Base-by-base conservation (phyloP, 768 basidiomycete species). In the Agrocybe chaxingu region DNA sequence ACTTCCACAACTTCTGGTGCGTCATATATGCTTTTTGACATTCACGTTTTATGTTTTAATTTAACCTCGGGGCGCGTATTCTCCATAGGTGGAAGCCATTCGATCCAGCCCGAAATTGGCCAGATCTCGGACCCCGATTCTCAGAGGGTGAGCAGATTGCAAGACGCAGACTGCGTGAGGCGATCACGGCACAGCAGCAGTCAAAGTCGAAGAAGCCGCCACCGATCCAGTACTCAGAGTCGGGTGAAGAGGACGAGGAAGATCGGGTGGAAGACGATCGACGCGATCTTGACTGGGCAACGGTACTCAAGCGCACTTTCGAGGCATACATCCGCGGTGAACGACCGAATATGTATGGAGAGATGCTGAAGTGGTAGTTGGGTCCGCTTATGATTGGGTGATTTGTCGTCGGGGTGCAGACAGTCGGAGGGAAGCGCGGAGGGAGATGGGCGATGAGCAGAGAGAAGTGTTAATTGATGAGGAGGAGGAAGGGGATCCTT, bases 261-360 rank as follows among this genome's bases (percentile, higher is more conserved):
- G 73, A 75, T 13, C 73, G 73, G 29, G 71, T 82, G 3, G 72
- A 71, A 12, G 79, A 85, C 52, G 91, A 94, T 68, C 79, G 81
- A 63, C 80, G 85, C 37, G 94, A 96, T 61, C 73, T 95, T 48
- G 81, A 87, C 58, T 99, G 97, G 97, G 81, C 89, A 19, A 89
- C 93, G 9, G 94, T 98, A 16, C 68, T 98, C 59, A 99, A 98
- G 72, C 79, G 97, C 63, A 93, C 92, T 38, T 98, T 97, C 63
- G 97, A 99, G 70, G 79, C 85, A 16, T 98, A 90, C 67, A 65
- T 99, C 54, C 83, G 96, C 38, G 91, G 88, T 11, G 96, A 99
- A 70, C 71, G 78, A 54, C 93, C 96, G 8, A 98, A 95, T 66
- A 89, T 95, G 89, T 97, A 98, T 61, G 95, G 94, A 31, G 94